These are phyloP conservation scores for Actinomucor elegans DNA, from an alignment of 371 early-diverging fungal genomes.

Conservation along the genomic window DNA sequence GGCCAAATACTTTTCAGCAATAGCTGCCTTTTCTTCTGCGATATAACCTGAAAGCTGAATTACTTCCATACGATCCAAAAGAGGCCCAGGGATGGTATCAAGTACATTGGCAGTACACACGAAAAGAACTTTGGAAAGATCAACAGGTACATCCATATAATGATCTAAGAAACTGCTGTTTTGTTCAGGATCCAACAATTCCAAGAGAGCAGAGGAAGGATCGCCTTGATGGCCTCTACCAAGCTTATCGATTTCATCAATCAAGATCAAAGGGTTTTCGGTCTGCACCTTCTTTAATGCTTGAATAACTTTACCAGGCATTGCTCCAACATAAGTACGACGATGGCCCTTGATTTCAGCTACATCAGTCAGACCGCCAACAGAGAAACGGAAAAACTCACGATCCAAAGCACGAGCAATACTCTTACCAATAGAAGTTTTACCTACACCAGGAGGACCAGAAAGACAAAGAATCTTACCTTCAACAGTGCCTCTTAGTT, in stretches of 20 bases:
- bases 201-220: slow-evolving; percentile 94
- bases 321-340: slow-evolving; percentile 97
- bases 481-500: slow-evolving; percentile 90
- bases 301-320: slow-evolving; percentile 99
- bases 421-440: slow-evolving; percentile 96
- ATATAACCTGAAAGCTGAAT: slow-evolving; percentile 95
- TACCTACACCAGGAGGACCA: slow-evolving; percentile 98
- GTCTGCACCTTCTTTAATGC: slow-evolving; percentile 97
- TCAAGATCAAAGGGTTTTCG: slow-evolving; percentile 94
- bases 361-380: slow-evolving; percentile 96
- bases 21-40: slow-evolving; percentile 96
- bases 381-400: slow-evolving; percentile 94
- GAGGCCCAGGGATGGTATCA: slow-evolving; percentile 95
- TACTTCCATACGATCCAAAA: slow-evolving; percentile 97
- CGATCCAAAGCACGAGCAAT: slow-evolving; percentile 93
- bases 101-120: slow-evolving; percentile 96
- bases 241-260: slow-evolving; percentile 98
- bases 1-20: slow-evolving; percentile 86
- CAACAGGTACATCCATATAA: slow-evolving; percentile 97
- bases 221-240: slow-evolving; percentile 97
- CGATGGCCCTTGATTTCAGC: slow-evolving; percentile 99
- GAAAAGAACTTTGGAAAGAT: slow-evolving; percentile 94
- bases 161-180: slow-evolving; percentile 96
- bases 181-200: slow-evolving; percentile 96
- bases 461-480: slow-evolving; percentile 96